Conservation (phyloP, 768 basidiomycete genomes). For the Sistotremastrum niveocremeum region DNA sequence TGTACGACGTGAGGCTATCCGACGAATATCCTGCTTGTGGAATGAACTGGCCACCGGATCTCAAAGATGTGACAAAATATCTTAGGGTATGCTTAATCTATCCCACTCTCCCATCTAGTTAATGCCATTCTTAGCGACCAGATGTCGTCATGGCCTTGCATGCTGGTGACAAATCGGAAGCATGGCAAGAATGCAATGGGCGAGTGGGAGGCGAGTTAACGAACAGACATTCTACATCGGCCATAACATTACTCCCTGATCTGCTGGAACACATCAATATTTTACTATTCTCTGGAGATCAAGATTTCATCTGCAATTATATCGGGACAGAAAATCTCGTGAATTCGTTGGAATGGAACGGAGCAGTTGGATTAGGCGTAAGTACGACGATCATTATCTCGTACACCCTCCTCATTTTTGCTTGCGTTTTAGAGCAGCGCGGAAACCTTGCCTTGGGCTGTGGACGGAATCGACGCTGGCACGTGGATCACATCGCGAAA, state of each 20-base stretch:
- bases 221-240: slow-evolving; percentile 42
- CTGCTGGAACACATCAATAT: slow-evolving; percentile 71
- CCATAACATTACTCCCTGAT: slow-evolving; percentile 62
- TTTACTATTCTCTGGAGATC: slow-evolving; percentile 89
- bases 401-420: neutral
- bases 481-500: slow-evolving; percentile 87
- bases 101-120: neutral
- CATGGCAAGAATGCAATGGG: slow-evolving; percentile 79
- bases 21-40: slow-evolving; percentile 83
- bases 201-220: slow-evolving; percentile 52
- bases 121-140: slow-evolving; percentile 35
- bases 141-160: slow-evolving; percentile 81
- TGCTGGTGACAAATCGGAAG: slow-evolving; percentile 57
- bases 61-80: slow-evolving; percentile 59
- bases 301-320: slow-evolving; percentile 95
- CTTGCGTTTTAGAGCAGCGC: slow-evolving; percentile 32
- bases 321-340: slow-evolving; percentile 83
- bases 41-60: slow-evolving; percentile 95
- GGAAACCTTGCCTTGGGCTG: slow-evolving; percentile 58
- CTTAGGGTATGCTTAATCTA: slow-evolving; percentile 48
- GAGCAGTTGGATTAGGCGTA: slow-evolving; percentile 72
- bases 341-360: slow-evolving; percentile 74
- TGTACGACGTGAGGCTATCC: slow-evolving; percentile 88
- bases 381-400: slow-evolving; percentile 15
- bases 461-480: slow-evolving; percentile 66